Evolutionary conservation across 192 early-diverging fungal genomes (phyloP).

Genomic region (Entomortierella chlamydospora): DNA sequence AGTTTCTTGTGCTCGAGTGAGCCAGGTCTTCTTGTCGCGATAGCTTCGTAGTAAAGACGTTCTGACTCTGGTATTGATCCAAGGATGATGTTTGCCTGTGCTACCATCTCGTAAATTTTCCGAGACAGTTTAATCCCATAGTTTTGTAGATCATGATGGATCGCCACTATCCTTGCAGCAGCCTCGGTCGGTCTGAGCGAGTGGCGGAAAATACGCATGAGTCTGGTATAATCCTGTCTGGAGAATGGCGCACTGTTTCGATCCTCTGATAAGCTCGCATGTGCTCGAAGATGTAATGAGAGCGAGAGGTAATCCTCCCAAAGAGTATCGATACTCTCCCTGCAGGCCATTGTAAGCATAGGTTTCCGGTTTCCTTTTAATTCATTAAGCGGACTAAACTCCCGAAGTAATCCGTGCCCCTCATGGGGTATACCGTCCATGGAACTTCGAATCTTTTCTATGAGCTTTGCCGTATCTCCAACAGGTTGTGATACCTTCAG

Average conservation of each 20-base stretch:
- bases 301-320: slow-evolving; percentile 10
- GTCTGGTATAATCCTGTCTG: slow-evolving; percentile 22
- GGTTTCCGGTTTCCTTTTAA: background rate
- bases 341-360: background rate
- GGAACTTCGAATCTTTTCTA: slow-evolving; percentile 3
- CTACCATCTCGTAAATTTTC: slow-evolving; percentile 17
- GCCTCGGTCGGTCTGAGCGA: background rate
- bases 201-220: slow-evolving; percentile 30
- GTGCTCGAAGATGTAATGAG: background rate
- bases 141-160: slow-evolving; percentile 6
- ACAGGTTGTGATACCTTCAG: background rate
- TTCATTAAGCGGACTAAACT: slow-evolving; percentile 5
- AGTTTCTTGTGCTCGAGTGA: slow-evolving; percentile 12
- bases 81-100: slow-evolving; percentile 27
- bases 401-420: background rate
- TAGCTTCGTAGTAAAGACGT: background rate
- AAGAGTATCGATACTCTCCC: slow-evolving; percentile 3
- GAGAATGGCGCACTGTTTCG: background rate
- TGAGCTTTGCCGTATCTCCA: background rate
- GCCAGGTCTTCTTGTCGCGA: background rate
- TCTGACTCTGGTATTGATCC: slow-evolving; percentile 3
- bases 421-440: slow-evolving; percentile 12
- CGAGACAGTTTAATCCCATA: slow-evolving; percentile 5
- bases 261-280: background rate
- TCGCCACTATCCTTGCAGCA: slow-evolving; percentile 6